phyloP scores from a whole-genome alignment of 129 eudicot species.

The Flaveria bidentis region DNA sequence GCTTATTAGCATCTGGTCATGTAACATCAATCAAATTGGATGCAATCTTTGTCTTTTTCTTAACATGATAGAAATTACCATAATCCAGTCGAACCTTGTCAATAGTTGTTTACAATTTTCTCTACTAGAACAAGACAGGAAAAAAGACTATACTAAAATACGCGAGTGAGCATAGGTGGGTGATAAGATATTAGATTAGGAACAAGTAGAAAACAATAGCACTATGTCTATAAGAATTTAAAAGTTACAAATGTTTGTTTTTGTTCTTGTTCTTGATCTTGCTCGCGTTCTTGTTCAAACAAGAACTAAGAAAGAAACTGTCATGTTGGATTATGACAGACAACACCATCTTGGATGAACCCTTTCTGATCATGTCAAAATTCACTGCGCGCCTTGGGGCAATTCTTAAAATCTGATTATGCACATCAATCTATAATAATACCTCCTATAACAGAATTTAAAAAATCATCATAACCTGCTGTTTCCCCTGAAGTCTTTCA shows the following conservation, averaged over 20 bases:
- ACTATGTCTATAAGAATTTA: constrained; percentile 42
- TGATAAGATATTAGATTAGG: constrained; percentile 34
- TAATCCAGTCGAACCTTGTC: neutral
- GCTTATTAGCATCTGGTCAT: neutral
- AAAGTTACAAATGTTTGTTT: constrained; percentile 27
- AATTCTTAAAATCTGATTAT: constrained; percentile 40
- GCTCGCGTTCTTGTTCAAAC: constrained; percentile 26
- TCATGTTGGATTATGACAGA: constrained; percentile 21
- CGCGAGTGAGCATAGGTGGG: neutral
- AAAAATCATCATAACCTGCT: constrained; percentile 34
- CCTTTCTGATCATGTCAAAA: constrained; percentile 33
- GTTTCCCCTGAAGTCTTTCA: constrained; percentile 23
- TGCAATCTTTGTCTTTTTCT: neutral
- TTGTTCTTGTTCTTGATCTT: constrained; percentile 21
- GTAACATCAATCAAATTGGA: neutral
- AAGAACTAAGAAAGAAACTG: constrained; percentile 36
- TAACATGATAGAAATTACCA: constrained; percentile 15
- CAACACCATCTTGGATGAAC: constrained; percentile 29
- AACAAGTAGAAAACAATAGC: constrained; percentile 32
- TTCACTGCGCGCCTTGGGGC: constrained; percentile 30
- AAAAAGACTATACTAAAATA: constrained; percentile 3
- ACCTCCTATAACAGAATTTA: constrained; percentile 38
- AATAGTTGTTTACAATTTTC: neutral
- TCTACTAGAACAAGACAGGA: neutral
- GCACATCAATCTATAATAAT: constrained; percentile 42